phyloP scores from a whole-genome alignment of 2,329 filamentous ascomycete species.

The Neonectria punicea region DNA sequence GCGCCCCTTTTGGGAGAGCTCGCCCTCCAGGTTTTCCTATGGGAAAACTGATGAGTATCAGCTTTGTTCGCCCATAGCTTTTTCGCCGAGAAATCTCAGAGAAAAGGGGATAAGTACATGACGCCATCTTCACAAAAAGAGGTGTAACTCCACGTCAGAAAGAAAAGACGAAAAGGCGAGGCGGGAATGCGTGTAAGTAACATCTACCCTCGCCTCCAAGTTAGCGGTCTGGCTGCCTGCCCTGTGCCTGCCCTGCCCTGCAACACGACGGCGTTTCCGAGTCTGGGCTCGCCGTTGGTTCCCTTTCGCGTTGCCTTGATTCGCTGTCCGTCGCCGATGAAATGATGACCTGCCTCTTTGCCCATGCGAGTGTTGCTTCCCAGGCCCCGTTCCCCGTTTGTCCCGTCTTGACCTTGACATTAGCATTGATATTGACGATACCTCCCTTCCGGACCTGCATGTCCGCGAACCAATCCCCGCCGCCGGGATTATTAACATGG shows the following conservation, averaged over 20 bases:
- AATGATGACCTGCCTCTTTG: neutral
- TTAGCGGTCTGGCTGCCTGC: slow-evolving; percentile 5
- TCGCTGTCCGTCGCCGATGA: neutral
- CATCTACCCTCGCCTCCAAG: slow-evolving; percentile 3
- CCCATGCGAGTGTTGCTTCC: neutral
- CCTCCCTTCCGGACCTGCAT: slow-evolving; percentile 27
- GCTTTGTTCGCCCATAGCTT: neutral
- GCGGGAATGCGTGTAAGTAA: slow-evolving; percentile 6
- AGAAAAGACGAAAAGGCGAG: slow-evolving; percentile 8
- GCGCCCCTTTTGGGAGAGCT: neutral
- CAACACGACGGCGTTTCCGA: slow-evolving; percentile 16
- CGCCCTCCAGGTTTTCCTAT: neutral
- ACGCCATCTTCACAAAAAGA: neutral
- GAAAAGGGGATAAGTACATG: neutral
- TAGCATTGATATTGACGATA: neutral
- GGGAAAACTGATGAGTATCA: neutral
- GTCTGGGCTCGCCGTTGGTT: slow-evolving; percentile 2
- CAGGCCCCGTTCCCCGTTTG: neutral
- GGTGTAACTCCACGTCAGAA: neutral
- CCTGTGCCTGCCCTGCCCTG: neutral
- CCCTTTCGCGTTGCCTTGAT: slow-evolving; percentile 1
- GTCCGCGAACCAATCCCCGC: slow-evolving; percentile 33
- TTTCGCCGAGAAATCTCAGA: neutral
- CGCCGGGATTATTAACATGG: slow-evolving; percentile 20
- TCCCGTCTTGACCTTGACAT: slow-evolving; percentile 2